Conservation (phyloP, 768 basidiomycete genomes). For the Termitomyces sp. region DNA sequence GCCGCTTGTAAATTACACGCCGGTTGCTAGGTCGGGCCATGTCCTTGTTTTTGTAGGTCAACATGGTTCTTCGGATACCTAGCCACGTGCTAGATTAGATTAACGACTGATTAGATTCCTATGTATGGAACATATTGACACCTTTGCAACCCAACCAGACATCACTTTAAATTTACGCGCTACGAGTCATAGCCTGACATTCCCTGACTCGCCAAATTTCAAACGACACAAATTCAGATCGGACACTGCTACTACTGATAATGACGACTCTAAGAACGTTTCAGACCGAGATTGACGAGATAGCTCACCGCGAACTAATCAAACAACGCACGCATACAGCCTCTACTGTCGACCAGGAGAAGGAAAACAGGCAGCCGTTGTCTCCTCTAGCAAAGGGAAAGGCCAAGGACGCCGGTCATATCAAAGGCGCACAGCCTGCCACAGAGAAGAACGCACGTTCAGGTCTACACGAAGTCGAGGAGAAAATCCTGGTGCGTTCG, state of each 20-base stretch:
- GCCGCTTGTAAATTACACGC: slow-evolving; percentile 16
- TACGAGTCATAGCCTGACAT: slow-evolving; percentile 11
- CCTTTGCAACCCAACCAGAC: not conserved
- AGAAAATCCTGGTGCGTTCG: slow-evolving; percentile 43
- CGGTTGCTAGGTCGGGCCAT: slow-evolving; percentile 8
- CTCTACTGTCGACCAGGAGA: slow-evolving; percentile 28
- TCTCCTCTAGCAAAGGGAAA: slow-evolving; percentile 30
- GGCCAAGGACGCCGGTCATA: slow-evolving; percentile 27
- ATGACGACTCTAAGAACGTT: slow-evolving; percentile 58
- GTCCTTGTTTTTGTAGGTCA: slow-evolving; percentile 2
- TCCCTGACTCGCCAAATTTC: slow-evolving; percentile 16
- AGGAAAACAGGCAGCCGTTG: slow-evolving; percentile 20
- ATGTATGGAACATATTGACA: not conserved
- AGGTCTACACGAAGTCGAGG: slow-evolving; percentile 44
- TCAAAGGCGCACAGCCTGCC: slow-evolving; percentile 9
- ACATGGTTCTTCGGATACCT: not conserved
- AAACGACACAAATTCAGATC: slow-evolving; percentile 9
- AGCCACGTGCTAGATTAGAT: slow-evolving; percentile 14
- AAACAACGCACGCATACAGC: slow-evolving; percentile 48
- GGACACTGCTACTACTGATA: not conserved
- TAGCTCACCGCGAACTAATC: slow-evolving; percentile 58
- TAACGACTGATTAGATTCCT: slow-evolving; percentile 1
- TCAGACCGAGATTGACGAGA: slow-evolving; percentile 75
- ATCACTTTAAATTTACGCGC: not conserved
- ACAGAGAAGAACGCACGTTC: slow-evolving; percentile 11